Evolutionary conservation across 2,329 filamentous ascomycete genomes (phyloP), one percentile per base, ranked within the genome.

Genomic region (Boeremia exigua): DNA sequence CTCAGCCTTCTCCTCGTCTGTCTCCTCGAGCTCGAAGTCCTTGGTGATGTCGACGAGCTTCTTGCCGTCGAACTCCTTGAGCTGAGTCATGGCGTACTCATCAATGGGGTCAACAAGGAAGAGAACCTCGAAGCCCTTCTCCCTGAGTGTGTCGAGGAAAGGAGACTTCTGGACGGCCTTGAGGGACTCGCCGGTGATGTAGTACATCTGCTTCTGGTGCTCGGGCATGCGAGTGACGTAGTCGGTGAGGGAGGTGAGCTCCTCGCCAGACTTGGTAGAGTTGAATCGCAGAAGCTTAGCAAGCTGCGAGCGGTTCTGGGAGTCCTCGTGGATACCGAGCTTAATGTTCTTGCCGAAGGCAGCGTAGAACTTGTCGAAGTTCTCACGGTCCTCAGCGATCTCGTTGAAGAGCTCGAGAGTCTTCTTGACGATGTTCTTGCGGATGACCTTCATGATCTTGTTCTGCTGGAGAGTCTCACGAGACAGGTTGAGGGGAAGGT

Each of bases 401-500:
- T 99, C 95, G 75, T 88, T 87, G 90, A 99, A 99, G 79, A 99
- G 92, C 86, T 99, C 95, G 67, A 99, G 92, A 66, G 92, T 91
- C 91, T 99, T 99, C 93, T 98, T 99, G 86, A 99, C 93, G 67
- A 99, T 96, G 89, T 99, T 99, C 92, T 99, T 99, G 89, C 96
- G 96, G 88, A 98, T 98, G 81, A 98, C 95, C 90, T 98, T 98
- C 95, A 98, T 98, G 86, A 99, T 99, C 92, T 98, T 98, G 91
- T 98, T 99, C 87, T 98, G 95, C 84, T 99, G 95, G 46, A 99
- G 92, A 56, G 94, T 98, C 89, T 99, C 95, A 90, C 95, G 95
- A 76, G 95, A 98, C 84, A 99, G 82, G 88, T 99, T 99, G 80
- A 99, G 90, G 72, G 95, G 95, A 62, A 99, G 90, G 80, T 99